Base-by-base conservation (phyloP, 257 asterid genomes). In the Datura wrightii region DNA sequence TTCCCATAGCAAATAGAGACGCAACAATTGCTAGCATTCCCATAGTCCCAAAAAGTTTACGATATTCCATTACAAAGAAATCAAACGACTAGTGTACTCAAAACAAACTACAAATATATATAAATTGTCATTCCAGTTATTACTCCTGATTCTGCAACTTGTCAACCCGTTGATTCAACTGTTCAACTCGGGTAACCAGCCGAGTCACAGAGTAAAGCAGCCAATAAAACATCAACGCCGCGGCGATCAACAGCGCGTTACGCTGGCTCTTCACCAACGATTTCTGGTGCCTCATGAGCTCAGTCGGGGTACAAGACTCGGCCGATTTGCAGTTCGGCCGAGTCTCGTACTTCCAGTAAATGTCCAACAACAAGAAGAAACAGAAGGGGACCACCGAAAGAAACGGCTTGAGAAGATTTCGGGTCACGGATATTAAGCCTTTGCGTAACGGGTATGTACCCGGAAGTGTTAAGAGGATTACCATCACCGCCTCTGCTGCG, bases 321-420 rank as follows among this genome's bases (percentile, higher is more conserved):
- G 76, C 7, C 56, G 87, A 58, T 3, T 85, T 36, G 46, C 95
- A 90, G 6, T 72, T 82, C 1, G 97, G 91, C 6, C 94, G 89
- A 5, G 85, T 83, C 74, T 93, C 94, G 74, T 89, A 89, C 48
- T 93, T 93, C 94, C 94, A 93, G 86, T 91, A 91, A 15, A 93
- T 91, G 69, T 93, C 94, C 80, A 91, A 14, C 10, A 91, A 34
- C 84, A 91, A 52, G 86, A 93, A 91, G 0, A 84, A 34, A 72
- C 93, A 88, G 9, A 87, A 91, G 2, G 97, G 93, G 0, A 93
- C 84, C 41, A 91, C 83, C 0, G 92, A 66, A 5, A 90, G 92
- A 70, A 91, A 86, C 1, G 97, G 94, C 58, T 89, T 90, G 1
- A 90, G 86, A 0, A 89, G 60, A 39, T 72, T 87, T 18, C 92